Evolutionary conservation across 2,329 filamentous ascomycete species (phyloP), one percentile per base, ranked within the genome.

Genomic region (Fusarium verticillioides): DNA sequence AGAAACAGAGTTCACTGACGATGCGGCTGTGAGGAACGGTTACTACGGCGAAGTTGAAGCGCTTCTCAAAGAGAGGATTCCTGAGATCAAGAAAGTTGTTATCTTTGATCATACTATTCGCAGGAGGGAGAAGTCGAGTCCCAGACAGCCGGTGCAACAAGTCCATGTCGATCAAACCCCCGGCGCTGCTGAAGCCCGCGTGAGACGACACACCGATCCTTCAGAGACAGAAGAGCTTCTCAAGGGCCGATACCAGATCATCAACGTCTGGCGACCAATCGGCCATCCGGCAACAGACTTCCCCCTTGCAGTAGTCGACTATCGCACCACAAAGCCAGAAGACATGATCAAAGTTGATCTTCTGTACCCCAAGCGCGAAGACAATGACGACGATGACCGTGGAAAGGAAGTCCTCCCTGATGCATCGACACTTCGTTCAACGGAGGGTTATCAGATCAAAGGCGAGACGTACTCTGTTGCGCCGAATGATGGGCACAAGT

Each of bases 91-190:
- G 60, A 89, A 89, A 68, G 86, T 94, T 16, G 86, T 90, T 66
- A 91, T 93, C 66, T 94, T 94, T 78, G 92, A 94, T 80, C 92
- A 94, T 79, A 93, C 92, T 0, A 91, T 94, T 73, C 87, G 92
- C 4, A 83, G 87, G 11, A 83, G 87, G 26, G 80, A 84, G 4
- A 86, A 87, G n/a, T 79, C 83, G 4, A 84, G 90, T 0, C 85
- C 90, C 0, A 86, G 92, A 10, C 88, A 89, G 70, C 92, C 92
- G 0, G 91, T 94, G 0, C 89, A 92, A 79, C 88, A 90, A 73
- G 90, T 93, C 1, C 92, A 94, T 70, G 90, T 94, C 19, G 92
- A 94, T 77, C 92, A 94, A 81, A 93, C 92, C 0, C 88, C 91
- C 0, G 81, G 77, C 0, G 91, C 92, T 0, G 90, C 90, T 1